Percentiles rank a stretch among this genome's conserved stretches.
Evolutionary conservation across 495 filamentous ascomycete species (phyloP).

Genomic region (Wilcoxina mikolae): DNA sequence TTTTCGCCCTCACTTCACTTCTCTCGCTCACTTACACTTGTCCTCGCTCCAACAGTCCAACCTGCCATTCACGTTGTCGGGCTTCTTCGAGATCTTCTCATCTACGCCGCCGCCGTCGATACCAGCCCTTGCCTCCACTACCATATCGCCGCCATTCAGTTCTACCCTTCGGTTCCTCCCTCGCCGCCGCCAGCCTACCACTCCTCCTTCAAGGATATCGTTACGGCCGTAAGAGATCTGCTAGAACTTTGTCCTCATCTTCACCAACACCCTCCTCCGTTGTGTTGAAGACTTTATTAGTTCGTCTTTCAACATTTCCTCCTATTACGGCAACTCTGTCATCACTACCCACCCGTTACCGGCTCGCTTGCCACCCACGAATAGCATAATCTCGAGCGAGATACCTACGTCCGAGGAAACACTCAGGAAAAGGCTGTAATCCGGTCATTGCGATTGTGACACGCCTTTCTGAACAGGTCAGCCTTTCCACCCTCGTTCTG

Average conservation of each 20-base stretch:
- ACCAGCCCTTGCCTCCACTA: background rate
- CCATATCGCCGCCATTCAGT: background rate
- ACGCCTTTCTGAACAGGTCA: conserved; percentile 5
- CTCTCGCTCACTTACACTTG: background rate
- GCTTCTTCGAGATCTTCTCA: background rate
- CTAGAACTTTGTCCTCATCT: background rate
- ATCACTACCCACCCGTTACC: too few relatives aligned
- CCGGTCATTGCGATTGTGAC: background rate
- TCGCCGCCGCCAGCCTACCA: background rate
- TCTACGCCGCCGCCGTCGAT: background rate
- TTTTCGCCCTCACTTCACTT: background rate
- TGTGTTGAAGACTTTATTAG: too few relatives aligned
- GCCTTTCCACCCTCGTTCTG: background rate
- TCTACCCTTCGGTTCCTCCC: background rate
- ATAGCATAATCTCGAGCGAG: background rate
- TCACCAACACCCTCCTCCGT: too few relatives aligned
- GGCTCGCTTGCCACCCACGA: background rate
- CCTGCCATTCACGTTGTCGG: background rate
- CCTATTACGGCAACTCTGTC: too few relatives aligned
- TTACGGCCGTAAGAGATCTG: background rate
- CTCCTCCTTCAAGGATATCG: background rate
- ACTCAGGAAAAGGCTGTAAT: background rate
- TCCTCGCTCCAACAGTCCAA: background rate
- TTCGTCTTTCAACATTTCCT: too few relatives aligned
- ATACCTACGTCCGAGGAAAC: background rate